Conservation (phyloP, 352 stramenopile genomes). For the Globisporangium acanthophoron region DNA sequence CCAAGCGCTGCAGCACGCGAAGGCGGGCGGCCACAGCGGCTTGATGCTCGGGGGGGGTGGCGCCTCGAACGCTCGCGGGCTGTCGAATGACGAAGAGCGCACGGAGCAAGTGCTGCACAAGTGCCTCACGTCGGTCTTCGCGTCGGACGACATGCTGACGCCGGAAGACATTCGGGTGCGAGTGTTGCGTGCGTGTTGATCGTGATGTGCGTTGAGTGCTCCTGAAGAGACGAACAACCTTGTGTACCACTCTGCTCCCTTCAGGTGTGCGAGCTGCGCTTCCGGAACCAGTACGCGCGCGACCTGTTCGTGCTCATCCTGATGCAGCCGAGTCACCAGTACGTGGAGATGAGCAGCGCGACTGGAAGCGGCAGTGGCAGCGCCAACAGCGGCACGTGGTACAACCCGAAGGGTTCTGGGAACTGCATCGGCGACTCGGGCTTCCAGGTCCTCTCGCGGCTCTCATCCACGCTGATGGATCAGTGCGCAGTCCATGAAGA, state of each 20-base stretch:
- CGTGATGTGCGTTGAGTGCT: neutral
- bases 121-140: slow-evolving; percentile 76
- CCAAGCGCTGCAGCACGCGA: slow-evolving; percentile 15
- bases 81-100: slow-evolving; percentile 70
- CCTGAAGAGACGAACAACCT: too few species aligned
- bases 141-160: slow-evolving; percentile 61
- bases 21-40: slow-evolving; percentile 1
- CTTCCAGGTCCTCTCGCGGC: slow-evolving; percentile 52
- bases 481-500: slow-evolving; percentile 73
- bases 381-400: slow-evolving; percentile 32
- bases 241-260: neutral
- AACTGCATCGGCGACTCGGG: slow-evolving; percentile 69
- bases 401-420: slow-evolving; percentile 77
- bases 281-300: slow-evolving; percentile 65
- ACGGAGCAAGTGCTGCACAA: slow-evolving; percentile 81
- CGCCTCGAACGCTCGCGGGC: slow-evolving; percentile 15
- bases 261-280: slow-evolving; percentile 51
- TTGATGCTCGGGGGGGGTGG: neutral
- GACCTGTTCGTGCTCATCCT: slow-evolving; percentile 82
- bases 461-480: slow-evolving; percentile 63
- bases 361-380: slow-evolving; percentile 14
- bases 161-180: slow-evolving; percentile 48
- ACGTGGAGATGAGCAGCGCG: slow-evolving; percentile 37
- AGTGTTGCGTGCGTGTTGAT: neutral
- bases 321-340: slow-evolving; percentile 81